Conservation (phyloP, 495 filamentous ascomycete species). For the Clavariopsis aquatica region DNA sequence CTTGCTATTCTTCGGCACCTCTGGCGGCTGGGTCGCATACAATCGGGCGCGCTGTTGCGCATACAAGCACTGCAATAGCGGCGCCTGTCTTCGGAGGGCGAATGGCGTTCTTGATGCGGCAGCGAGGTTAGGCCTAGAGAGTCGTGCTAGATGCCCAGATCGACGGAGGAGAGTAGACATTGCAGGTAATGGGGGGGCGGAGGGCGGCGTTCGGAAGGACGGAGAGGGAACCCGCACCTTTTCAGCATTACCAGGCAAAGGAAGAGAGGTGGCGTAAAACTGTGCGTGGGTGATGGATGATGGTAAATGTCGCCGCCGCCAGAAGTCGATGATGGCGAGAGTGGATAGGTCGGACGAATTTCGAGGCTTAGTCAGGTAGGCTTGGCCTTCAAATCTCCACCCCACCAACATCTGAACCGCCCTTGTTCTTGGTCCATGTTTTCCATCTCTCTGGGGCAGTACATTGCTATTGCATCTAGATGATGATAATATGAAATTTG, state of each 20-base stretch:
- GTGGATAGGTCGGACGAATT: conserved; percentile 1
- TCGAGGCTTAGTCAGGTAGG: not conserved
- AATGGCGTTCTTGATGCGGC: conserved; percentile 22
- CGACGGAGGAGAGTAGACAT: conserved; percentile 69
- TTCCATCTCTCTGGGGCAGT: too few relatives aligned
- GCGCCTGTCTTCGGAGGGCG: conserved; percentile 6
- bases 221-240: conserved; percentile 1
- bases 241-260: conserved; percentile 21
- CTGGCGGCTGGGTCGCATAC: conserved; percentile 47
- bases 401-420: too few relatives aligned
- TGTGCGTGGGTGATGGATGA: conserved; percentile 8
- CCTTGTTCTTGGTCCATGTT: too few relatives aligned
- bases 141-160: conserved; percentile 64
- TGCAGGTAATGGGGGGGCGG: conserved; percentile 12
- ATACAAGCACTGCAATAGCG: conserved; percentile 45
- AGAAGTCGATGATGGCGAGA: not conserved
- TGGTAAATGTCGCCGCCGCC: conserved; percentile 3
- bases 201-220: conserved; percentile 13
- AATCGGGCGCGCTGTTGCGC: conserved; percentile 52
- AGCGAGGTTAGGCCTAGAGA: conserved; percentile 54
- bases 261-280: not conserved
- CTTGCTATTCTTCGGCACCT: conserved; percentile 34
- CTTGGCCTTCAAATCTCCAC: not conserved
- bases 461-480: too few relatives aligned
- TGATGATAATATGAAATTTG: too few relatives aligned